Evolutionary conservation across 176 grass and related monocot genomes (phyloP).

Genomic region (Triticum urartu): DNA sequence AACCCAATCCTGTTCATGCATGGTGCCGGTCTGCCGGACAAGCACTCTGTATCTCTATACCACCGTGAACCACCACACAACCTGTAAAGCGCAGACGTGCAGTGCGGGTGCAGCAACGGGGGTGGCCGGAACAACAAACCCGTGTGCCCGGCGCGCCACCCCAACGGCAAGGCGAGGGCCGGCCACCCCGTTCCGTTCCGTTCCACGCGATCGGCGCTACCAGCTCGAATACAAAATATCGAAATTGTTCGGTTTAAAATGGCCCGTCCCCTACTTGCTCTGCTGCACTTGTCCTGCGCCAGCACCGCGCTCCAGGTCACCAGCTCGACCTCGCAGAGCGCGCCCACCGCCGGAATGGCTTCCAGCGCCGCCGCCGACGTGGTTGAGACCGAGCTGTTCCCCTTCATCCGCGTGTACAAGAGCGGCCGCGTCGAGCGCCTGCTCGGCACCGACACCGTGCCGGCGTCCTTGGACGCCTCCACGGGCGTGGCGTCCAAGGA

Average conservation of each 20-base stretch:
- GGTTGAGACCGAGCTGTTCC: slow-evolving; percentile 47
- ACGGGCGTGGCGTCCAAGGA: slow-evolving; percentile 56
- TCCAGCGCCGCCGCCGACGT: slow-evolving; percentile 29
- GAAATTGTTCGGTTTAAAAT: not conserved
- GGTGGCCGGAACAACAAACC: not conserved
- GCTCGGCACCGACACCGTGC: slow-evolving; percentile 15
- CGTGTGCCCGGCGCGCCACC: not conserved
- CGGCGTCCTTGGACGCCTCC: slow-evolving; percentile 30
- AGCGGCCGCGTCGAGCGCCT: slow-evolving; percentile 63
- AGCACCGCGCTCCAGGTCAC: not conserved
- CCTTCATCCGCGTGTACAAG: slow-evolving; percentile 56
- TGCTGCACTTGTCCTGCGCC: not conserved
- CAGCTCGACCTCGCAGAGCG: not conserved
- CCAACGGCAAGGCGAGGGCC: not conserved
- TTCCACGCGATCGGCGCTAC: not conserved
- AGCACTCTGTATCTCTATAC: not conserved
- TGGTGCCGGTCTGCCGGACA: not conserved
- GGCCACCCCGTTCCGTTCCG: not conserved
- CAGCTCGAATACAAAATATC: not conserved
- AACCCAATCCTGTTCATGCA: not conserved
- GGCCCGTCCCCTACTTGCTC: not conserved
- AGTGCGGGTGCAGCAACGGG: not conserved
- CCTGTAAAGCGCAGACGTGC: not conserved
- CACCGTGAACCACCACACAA: not conserved
- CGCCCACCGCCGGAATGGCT: not conserved